phyloP scores from a whole-genome alignment of 108 stramenopile species.

The Heterococcus sp. region DNA sequence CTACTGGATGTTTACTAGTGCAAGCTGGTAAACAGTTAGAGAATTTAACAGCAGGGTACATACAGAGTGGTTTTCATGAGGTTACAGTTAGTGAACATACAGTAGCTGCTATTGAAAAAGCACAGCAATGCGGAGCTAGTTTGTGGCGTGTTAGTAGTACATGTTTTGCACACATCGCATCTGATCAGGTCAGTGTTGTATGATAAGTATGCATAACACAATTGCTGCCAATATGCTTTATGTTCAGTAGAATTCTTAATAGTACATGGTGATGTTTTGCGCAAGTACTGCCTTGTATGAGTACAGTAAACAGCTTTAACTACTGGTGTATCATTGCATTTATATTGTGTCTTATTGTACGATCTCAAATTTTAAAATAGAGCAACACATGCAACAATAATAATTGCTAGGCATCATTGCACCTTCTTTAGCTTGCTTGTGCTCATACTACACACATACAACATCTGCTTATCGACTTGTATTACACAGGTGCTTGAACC shows the following conservation, averaged over 20 bases:
- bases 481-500: slow-evolving; percentile 9
- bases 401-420: too few relatives aligned
- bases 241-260: background rate
- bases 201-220: background rate
- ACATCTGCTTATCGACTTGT: background rate
- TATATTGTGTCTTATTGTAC: background rate
- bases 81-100: slow-evolving; percentile 48
- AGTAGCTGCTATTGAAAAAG: slow-evolving; percentile 18
- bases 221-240: background rate
- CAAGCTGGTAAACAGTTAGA: slow-evolving; percentile 63
- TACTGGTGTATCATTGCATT: background rate
- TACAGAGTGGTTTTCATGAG: slow-evolving; percentile 64
- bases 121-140: slow-evolving; percentile 14
- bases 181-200: slow-evolving; percentile 41
- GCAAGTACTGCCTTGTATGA: background rate
- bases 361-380: background rate
- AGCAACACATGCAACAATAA: background rate
- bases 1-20: slow-evolving; percentile 57
- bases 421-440: background rate
- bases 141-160: slow-evolving; percentile 58
- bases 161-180: slow-evolving; percentile 59
- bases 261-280: background rate
- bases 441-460: background rate
- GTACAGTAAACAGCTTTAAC: background rate
- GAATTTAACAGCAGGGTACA: slow-evolving; percentile 56